Percentiles rank a stretch among this genome's conserved stretches.
phyloP scores from a whole-genome alignment of 768 basidiomycete species.

The Filobasidium floriforme region DNA sequence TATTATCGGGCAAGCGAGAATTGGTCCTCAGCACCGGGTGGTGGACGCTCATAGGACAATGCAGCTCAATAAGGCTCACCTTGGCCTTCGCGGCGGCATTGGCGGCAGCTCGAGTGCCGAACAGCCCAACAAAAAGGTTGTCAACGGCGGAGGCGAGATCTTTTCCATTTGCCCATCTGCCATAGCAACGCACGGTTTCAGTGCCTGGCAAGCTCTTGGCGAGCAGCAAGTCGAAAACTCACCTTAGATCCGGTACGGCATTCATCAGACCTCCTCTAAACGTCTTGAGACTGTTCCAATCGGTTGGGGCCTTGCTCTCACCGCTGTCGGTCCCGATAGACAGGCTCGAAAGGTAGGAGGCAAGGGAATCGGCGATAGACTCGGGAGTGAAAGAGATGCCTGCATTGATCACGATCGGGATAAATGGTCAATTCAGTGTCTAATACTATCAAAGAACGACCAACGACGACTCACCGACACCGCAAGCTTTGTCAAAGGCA shows the following conservation, averaged over 20 bases:
- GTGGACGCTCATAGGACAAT: no score
- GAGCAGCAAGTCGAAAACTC: slow-evolving; percentile 8
- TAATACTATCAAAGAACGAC: no score
- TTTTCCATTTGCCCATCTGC: slow-evolving; percentile 41
- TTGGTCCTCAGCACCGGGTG: slow-evolving; percentile 13
- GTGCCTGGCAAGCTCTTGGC: neutral
- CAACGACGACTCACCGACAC: slow-evolving; percentile 63
- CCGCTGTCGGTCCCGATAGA: slow-evolving; percentile 28
- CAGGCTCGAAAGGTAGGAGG: slow-evolving; percentile 52
- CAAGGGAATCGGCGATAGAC: slow-evolving; percentile 56
- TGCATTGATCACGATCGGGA: slow-evolving; percentile 46
- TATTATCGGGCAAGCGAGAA: neutral
- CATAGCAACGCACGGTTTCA: no score
- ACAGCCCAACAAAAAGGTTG: slow-evolving; percentile 38
- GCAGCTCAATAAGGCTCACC: neutral
- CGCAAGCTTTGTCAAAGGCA: slow-evolving; percentile 71
- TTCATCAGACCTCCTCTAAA: slow-evolving; percentile 37
- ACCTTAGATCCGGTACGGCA: slow-evolving; percentile 38
- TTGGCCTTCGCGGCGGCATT: slow-evolving; percentile 26
- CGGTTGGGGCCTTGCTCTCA: slow-evolving; percentile 48
- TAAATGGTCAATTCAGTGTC: neutral
- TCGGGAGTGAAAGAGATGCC: slow-evolving; percentile 69
- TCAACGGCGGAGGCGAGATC: slow-evolving; percentile 40
- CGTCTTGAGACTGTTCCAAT: slow-evolving; percentile 70
- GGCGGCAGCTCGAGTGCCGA: slow-evolving; percentile 31